These are phyloP conservation scores for Hagleromyces aurorensis DNA, from an alignment of 805 yeast genomes.

Conservation along the genomic window DNA sequence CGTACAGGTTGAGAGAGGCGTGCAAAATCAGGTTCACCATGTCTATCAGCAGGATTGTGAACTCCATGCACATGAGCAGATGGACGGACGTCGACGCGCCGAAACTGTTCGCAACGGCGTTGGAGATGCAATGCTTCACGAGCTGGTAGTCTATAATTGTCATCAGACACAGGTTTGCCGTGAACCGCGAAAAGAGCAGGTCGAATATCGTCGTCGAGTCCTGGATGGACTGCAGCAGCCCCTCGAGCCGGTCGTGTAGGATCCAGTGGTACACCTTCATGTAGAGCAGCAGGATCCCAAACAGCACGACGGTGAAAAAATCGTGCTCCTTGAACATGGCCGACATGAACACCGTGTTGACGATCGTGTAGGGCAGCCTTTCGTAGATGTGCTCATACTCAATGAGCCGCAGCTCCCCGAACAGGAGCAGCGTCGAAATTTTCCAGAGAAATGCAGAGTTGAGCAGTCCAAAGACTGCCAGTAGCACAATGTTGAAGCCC, in stretches of 20 bases:
- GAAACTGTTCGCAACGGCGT: slow-evolving; percentile 32
- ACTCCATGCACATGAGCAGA: slow-evolving; percentile 68
- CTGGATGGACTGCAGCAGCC: slow-evolving; percentile 38
- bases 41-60: slow-evolving; percentile 54
- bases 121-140: slow-evolving; percentile 47
- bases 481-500: slow-evolving; percentile 38
- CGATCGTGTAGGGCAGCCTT: slow-evolving; percentile 54
- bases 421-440: slow-evolving; percentile 43
- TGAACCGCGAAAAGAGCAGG: slow-evolving; percentile 31
- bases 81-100: slow-evolving; percentile 42
- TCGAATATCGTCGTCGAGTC: slow-evolving; percentile 28
- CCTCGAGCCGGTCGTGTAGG: slow-evolving; percentile 40
- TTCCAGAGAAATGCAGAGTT: slow-evolving; percentile 37
- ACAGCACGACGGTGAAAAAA: slow-evolving; percentile 36
- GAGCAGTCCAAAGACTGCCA: slow-evolving; percentile 39
- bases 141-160: slow-evolving; percentile 43
- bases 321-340: slow-evolving; percentile 45
- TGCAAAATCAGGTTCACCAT: slow-evolving; percentile 29
- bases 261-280: slow-evolving; percentile 75
- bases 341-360: slow-evolving; percentile 52
- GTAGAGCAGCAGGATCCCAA: slow-evolving; percentile 37
- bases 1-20: slow-evolving; percentile 39
- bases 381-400: slow-evolving; percentile 72
- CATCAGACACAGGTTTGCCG: slow-evolving; percentile 39
- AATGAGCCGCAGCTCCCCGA: slow-evolving; percentile 66